A percentile compares a stretch with the other conserved stretches of the same genome.
Evolutionary conservation across 768 basidiomycete species (phyloP).

Genomic region (Pleurotus cornucopiae): DNA sequence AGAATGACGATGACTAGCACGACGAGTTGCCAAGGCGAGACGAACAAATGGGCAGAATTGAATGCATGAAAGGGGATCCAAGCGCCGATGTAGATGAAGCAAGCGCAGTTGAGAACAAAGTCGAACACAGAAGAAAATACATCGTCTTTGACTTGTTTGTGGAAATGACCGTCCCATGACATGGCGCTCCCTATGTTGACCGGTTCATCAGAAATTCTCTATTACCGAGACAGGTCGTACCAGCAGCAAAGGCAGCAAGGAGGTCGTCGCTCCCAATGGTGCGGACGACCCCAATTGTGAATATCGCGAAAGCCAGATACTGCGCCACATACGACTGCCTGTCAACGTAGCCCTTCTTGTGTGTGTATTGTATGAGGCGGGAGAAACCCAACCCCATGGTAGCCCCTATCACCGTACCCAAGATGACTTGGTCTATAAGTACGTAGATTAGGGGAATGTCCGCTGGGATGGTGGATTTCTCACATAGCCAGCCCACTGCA

Average conservation of each 20-base stretch:
- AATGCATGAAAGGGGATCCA: slow-evolving; percentile 72
- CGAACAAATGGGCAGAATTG: slow-evolving; percentile 49
- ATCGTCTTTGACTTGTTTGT: slow-evolving; percentile 76
- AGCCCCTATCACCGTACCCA: slow-evolving; percentile 70
- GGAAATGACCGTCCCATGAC: slow-evolving; percentile 88
- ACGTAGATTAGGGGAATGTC: neutral
- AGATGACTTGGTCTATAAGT: slow-evolving; percentile 67
- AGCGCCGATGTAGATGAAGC: slow-evolving; percentile 85
- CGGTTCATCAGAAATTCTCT: neutral
- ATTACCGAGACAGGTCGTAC: slow-evolving; percentile 26
- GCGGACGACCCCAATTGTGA: slow-evolving; percentile 75
- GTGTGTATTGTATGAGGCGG: slow-evolving; percentile 67
- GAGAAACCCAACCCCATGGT: slow-evolving; percentile 28
- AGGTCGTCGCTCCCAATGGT: slow-evolving; percentile 85
- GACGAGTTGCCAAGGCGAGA: slow-evolving; percentile 68
- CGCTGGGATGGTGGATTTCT: slow-evolving; percentile 18
- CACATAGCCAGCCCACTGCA: slow-evolving; percentile 79
- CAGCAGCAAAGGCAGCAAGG: slow-evolving; percentile 83
- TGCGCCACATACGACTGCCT: slow-evolving; percentile 87
- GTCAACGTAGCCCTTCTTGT: slow-evolving; percentile 61
- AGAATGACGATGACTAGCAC: slow-evolving; percentile 67
- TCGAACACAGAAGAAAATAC: slow-evolving; percentile 90
- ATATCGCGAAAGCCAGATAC: slow-evolving; percentile 67
- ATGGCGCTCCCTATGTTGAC: slow-evolving; percentile 70
- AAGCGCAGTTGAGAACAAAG: slow-evolving; percentile 75